Conservation (phyloP, 352 stramenopile species). For the Pythium chondricola region DNA sequence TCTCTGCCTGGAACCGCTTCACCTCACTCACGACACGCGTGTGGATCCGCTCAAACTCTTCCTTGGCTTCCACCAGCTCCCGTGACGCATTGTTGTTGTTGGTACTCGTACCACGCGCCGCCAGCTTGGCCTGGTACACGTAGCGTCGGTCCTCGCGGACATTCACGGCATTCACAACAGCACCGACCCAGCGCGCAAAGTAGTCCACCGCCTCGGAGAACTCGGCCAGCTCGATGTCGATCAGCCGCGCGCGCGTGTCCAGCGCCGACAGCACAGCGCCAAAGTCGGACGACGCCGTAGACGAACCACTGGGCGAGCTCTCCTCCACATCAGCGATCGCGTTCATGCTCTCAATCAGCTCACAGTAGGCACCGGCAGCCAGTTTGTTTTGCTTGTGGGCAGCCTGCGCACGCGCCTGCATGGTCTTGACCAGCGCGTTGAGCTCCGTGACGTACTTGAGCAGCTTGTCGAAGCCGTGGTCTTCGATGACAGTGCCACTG, state of each 20-base stretch:
- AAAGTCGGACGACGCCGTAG: constrained; percentile 55
- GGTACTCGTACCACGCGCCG: constrained; percentile 24
- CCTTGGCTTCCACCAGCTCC: constrained; percentile 55
- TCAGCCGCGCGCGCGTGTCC: constrained; percentile 68
- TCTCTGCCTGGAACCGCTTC: constrained; percentile 63
- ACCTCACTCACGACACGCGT: constrained; percentile 72
- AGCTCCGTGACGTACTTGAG: constrained; percentile 64
- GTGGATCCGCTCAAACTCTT: constrained; percentile 73
- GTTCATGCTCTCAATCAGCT: constrained; percentile 73
- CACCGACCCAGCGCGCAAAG: constrained; percentile 68
- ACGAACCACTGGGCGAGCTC: constrained; percentile 35
- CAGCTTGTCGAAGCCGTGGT: constrained; percentile 60
- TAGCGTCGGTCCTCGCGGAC: constrained; percentile 76
- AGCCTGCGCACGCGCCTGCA: constrained; percentile 54
- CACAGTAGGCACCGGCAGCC: constrained; percentile 68
- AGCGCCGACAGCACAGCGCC: constrained; percentile 52
- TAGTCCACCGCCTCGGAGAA: constrained; percentile 62
- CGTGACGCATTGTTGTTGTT: constrained; percentile 28
- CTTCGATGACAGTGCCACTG: constrained; percentile 44
- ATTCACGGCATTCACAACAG: constrained; percentile 59
- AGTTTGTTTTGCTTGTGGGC: constrained; percentile 69
- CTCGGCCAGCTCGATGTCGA: constrained; percentile 63
- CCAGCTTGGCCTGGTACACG: constrained; percentile 72
- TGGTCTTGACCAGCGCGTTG: constrained; percentile 43
- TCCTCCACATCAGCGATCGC: constrained; percentile 64